Conservation (phyloP, 306 rosid species). For the Ormosia emarginata region DNA sequence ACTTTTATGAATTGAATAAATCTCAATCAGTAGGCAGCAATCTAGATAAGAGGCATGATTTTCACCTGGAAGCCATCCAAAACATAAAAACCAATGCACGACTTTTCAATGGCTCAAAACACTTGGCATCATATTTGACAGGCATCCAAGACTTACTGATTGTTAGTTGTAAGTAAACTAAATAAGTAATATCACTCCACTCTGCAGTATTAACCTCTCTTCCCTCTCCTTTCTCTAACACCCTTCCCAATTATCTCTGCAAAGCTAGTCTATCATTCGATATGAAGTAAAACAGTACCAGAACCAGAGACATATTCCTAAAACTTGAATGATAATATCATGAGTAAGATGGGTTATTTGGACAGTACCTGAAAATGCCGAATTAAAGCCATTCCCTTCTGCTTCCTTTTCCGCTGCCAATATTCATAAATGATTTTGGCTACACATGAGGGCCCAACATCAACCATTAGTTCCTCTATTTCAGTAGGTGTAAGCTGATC, state of each 20-base stretch:
- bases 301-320: not conserved
- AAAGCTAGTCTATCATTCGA: not conserved
- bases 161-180: not conserved
- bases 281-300: not conserved
- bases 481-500: constrained; percentile 59
- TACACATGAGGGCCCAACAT: constrained; percentile 36
- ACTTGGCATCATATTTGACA: not conserved
- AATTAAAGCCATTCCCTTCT: constrained; percentile 64
- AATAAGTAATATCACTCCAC: not conserved
- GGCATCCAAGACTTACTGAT: not conserved
- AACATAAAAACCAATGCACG: not conserved
- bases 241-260: not conserved
- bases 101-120: not conserved
- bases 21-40: not conserved
- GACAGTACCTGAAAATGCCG: constrained; percentile 74
- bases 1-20: not conserved
- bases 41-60: not conserved
- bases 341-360: not conserved
- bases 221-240: not conserved
- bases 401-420: constrained; percentile 64
- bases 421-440: constrained; percentile 48
- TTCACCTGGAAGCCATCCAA: not conserved
- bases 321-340: not conserved
- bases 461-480: constrained; percentile 54
- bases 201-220: not conserved